phyloP scores from a whole-genome alignment of 2,329 filamentous ascomycete species.

The Chaetothyriales sp. region DNA sequence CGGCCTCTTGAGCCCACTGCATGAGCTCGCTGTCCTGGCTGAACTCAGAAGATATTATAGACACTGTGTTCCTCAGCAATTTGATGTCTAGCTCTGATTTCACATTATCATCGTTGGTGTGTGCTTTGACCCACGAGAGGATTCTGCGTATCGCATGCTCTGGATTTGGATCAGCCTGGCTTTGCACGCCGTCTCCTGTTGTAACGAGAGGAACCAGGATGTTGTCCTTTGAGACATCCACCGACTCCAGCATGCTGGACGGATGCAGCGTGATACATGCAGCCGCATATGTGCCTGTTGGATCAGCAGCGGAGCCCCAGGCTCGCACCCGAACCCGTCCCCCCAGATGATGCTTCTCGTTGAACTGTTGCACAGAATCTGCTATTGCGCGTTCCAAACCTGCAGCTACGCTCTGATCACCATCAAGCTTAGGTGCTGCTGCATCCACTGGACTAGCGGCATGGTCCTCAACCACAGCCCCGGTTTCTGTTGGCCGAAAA shows the following conservation, averaged over 20 bases:
- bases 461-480: not conserved
- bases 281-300: conserved; percentile 32
- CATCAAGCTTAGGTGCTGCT: not conserved
- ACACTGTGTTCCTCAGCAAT: conserved; percentile 3
- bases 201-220: conserved; percentile 5
- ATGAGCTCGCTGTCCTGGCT: not conserved
- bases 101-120: conserved; percentile 1
- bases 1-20: not conserved
- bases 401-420: not conserved
- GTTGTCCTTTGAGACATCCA: conserved; percentile 5
- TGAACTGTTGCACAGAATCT: conserved; percentile 23
- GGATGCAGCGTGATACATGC: conserved; percentile 39
- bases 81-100: conserved; percentile 6
- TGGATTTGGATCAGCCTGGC: not conserved
- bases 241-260: conserved; percentile 42
- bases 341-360: conserved; percentile 35
- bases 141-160: conserved; percentile 1
- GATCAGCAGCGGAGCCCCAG: conserved; percentile 37
- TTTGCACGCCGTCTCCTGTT: not conserved
- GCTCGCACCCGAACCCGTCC: conserved; percentile 35
- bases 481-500: not conserved
- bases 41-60: conserved; percentile 1
- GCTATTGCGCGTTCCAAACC: conserved; percentile 4
- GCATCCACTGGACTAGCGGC: not conserved
- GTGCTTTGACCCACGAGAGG: conserved; percentile 4